Base-by-base conservation (phyloP, 2,329 filamentous ascomycete genomes). In the Aspergillus hiratsukae region DNA sequence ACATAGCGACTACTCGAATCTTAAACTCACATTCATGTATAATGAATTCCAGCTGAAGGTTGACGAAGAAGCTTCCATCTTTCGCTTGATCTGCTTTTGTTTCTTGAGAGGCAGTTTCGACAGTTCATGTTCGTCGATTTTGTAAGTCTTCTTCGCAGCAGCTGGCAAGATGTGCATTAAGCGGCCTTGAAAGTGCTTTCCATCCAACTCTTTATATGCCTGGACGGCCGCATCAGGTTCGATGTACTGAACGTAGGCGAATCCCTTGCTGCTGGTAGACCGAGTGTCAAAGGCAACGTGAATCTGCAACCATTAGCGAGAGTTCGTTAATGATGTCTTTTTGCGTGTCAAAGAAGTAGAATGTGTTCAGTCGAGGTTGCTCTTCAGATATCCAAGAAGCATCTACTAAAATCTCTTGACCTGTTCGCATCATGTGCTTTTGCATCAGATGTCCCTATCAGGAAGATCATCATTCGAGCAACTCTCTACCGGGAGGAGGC, bases 391-490 rank as follows among this genome's bases (percentile, higher is more conserved):
- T 81, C 0, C 77, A 88, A 91, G 87, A 92, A 89, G 90, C 90
- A 96, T 97, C 93, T 99, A 99, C 94, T 97, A 99, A 96, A 96
- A 94, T 89, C 84, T 90, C 87, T 91, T 87, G 87, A 88, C 87
- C 85, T 79, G 76, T 82, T 91, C 81, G 85, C 89, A 92, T 95
- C 92, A 97, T 81, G 81, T 91, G 89, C 90, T 78, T 64, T 76
- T 81, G 89, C 89, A 93, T 97, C 89, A 91, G 93, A 86, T 97
- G 94, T 97, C 94, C 94, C 94, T 97, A 97, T 97, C 94, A 86
- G 89, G 89, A 84, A 85, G 80, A 90, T 97, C 93, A 97, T 97
- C 94, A 93, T 83, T 75, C 78, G 80, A 81, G 70, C 68, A 64
- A 62, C 57, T 60, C 56, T 59, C 55, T 53, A 54, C 48, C 52